Percentiles rank a stretch among this genome's conserved stretches.
Evolutionary conservation across 768 basidiomycete genomes (phyloP).

Genomic region (Lentinula sp.): DNA sequence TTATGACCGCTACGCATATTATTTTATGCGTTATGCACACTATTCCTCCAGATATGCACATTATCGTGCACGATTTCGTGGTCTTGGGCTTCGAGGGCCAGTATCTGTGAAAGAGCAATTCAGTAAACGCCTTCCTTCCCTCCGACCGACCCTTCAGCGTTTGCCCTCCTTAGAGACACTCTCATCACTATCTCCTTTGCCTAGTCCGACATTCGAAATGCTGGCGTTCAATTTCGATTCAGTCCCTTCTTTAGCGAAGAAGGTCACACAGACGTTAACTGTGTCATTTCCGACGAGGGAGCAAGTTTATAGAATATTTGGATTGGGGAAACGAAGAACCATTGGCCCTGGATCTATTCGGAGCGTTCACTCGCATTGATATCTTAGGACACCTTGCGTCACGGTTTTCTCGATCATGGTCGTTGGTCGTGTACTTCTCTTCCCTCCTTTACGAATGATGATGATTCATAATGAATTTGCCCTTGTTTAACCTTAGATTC

Average conservation of each 20-base stretch:
- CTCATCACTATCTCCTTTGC: not conserved
- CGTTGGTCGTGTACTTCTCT: no score
- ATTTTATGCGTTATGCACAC: not conserved
- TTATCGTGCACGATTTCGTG: conserved; percentile 1
- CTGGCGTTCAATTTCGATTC: not conserved
- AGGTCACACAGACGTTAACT: not conserved
- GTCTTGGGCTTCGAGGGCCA: not conserved
- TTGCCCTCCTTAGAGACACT: not conserved
- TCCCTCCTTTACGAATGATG: not conserved
- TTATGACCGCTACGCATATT: not conserved
- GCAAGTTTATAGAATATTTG: not conserved
- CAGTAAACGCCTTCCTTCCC: not conserved
- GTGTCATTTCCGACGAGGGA: not conserved
- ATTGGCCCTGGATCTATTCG: not conserved
- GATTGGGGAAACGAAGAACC: not conserved
- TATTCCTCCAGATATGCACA: conserved; percentile 1
- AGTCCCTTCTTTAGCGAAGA: not conserved
- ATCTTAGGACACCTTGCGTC: no score
- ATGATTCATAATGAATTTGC: not conserved
- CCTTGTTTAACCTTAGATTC: not conserved
- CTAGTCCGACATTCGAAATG: conserved; percentile 1
- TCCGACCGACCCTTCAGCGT: not conserved
- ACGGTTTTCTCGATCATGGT: no score
- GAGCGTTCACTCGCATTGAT: not conserved
- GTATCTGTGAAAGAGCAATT: not conserved